Evolutionary conservation across 257 asterid genomes (phyloP), one percentile per base, ranked within the genome.

Genomic region (Nicotiana otophora): DNA sequence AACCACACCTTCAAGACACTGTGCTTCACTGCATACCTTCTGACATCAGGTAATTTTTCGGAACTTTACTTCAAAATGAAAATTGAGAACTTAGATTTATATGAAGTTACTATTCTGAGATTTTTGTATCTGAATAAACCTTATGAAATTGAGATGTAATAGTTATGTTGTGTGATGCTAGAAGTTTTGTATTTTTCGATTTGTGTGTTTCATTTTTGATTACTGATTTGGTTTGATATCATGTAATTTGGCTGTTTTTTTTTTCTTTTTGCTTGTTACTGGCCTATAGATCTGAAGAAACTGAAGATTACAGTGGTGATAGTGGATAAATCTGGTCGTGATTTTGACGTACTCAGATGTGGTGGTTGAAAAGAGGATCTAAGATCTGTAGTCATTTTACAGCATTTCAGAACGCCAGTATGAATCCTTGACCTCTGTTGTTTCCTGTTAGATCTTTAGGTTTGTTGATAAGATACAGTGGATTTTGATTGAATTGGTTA

Each of bases 331-430:
- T 84, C 30, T 69, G 83, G 78, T 54, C 54, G 88, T 23, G 72
- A 80, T 39, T 83, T 89, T 84, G 91, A 88, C 89, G 85, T 89
- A 82, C 91, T 93, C 76, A 90, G 76, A 89, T 90, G 74, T 90
- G 96, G 94, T 93, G 96, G 93, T 84, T 94, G 12, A 89, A 93
- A 91, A 72, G 90, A 86, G 92, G 90, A 91, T 92, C 89, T 91
- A 90, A 81, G 77, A 66, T 84, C 17, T 68, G 79, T 23, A 81
- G 89, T 84, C 91, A 89, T 87, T 75, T 88, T 7, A 12, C 57
- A 62, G 83, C 26, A 61, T 82, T 78, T 3, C 9, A 33, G 20
- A 17, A 14, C 17, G n/a, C 60, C 53, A 80, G 34, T 80, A 84
- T 89, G 68, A 80, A 81, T 64, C 85, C 48, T 67, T 51, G 80